Base-by-base conservation (phyloP, 176 grass and related monocot species). In the Cenchrus fungigraminus region DNA sequence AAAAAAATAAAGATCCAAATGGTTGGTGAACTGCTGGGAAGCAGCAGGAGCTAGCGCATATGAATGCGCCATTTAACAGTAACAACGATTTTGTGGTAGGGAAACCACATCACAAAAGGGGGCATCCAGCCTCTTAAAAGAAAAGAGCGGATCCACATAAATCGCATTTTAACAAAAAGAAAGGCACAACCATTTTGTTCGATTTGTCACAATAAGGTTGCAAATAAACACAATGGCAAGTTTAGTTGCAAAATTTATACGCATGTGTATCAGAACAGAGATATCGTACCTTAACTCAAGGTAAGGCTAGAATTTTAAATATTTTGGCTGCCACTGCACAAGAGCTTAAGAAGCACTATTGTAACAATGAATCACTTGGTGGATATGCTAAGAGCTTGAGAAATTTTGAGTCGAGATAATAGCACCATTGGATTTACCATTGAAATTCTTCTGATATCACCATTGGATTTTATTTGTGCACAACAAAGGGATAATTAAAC, bases 1-100 rank as follows among this genome's bases (percentile, higher is more conserved):
- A 56, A 45, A 46, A 42, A 56, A n/a, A n/a, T n/a, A n/a, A 44
- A 87, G 40, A 20, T 42, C 25, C 16, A 8, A 25, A 81, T 32
- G 22, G 53, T 44, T 78, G 53, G n/a, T 50, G 29, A 40, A 8
- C 16, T 25, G 69, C 25, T 34, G 15, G 40, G 34, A 78, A 60
- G 63, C 42, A 78, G 56, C 74, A 85, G 28, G 42, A 22, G 47
- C 19, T 81, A 81, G 71, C 83, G 65, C 44, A 62, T 56, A 68
- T 51, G 46, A 34, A 85, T 76, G 44, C 13, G 50, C 59, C 52
- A 50, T 59, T 69, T 64, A 65, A 81, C 8, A 19, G 8, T 42
- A 72, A 37, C 45, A 57, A 65, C 64, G 65, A 28, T 31, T 71
- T 77, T 82, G 25, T 55, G 66, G 73, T 82, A 68, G 62, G 83